Base-by-base conservation (phyloP, 2,329 filamentous ascomycete genomes). In the Neopestalotiopsis clavispora region DNA sequence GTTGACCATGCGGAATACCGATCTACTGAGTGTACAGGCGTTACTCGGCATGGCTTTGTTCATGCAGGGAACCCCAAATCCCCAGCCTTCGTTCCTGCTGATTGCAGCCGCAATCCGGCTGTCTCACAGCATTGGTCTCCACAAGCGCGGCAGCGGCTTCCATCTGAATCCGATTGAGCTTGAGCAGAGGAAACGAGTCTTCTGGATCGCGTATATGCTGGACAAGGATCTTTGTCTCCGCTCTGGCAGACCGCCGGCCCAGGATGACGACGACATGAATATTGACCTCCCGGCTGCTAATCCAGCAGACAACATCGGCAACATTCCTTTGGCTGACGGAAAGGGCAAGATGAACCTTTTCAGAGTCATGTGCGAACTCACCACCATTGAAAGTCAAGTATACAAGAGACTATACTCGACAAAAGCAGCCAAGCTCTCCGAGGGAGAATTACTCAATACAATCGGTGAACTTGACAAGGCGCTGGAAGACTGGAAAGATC, bases 341-440 rank as follows among this genome's bases (percentile, higher is more conserved):
- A 95, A 94, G 78, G 91, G 92, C 68, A 98, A 97, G 78, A 92
- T 98, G 86, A 99, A 99, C 76, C 84, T 99, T 13, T 99, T 99
- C 84, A 88, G 95, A 40, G 87, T 95, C 52, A 95, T 98, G 90
- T 97, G 94, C 78, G 93, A 94, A 74, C 95, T 99, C 77, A 90
- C 95, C 20, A 90, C 92, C 40, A 98, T 99, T 70, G 93, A 98
- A 80, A 96, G 94, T 80, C 94, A 92, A 75, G 95, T 99, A 0
- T 98, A 99, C 84, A 97, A 93, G 81, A 90, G 90, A 66, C 84
- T 99, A 0, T 99, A 99, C 80, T 96, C 95, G 0, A 95, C 95
- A 3, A 95, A 94, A 79, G 96, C 96, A 1, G 91, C 94, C 1
- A 96, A 95, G 76, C 93, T 98, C 77, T 94, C 94, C 1, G 94